Evolutionary conservation across 169 alveolate species (phyloP).

Genomic region (Babesia ovis): DNA sequence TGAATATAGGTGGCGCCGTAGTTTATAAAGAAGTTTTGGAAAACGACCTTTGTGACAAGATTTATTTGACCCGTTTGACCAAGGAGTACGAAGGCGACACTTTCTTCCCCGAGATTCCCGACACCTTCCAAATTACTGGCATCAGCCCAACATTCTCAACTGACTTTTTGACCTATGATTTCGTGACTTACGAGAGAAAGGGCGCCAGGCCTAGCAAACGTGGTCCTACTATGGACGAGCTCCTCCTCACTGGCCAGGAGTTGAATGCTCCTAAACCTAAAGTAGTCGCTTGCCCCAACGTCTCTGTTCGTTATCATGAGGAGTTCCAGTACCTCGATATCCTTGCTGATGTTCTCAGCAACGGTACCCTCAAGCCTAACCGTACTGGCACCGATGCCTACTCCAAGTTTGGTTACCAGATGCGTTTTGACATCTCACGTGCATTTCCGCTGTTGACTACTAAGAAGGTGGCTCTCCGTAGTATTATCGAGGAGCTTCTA

Average conservation of each 20-base stretch:
- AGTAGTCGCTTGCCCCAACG: conserved; percentile 69
- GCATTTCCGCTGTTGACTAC: conserved; percentile 96
- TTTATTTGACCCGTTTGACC: conserved; percentile 87
- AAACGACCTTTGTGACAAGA: conserved; percentile 63
- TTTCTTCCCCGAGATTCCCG: conserved; percentile 64
- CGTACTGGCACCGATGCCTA: conserved; percentile 90
- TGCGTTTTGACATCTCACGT: conserved; percentile 91
- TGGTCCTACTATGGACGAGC: conserved; percentile 29
- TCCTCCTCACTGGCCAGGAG: conserved; percentile 55
- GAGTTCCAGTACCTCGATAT: conserved; percentile 93
- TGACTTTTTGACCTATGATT: conserved; percentile 74
- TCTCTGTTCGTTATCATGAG: conserved; percentile 80
- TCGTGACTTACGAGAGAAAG: conserved; percentile 59
- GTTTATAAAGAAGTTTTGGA: conserved; percentile 80
- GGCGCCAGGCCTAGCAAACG: not conserved
- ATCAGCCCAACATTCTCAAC: conserved; percentile 68
- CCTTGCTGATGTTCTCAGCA: conserved; percentile 86
- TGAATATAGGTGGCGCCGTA: conserved; percentile 86
- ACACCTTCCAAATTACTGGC: conserved; percentile 52
- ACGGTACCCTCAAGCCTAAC: conserved; percentile 88
- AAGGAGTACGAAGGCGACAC: conserved; percentile 66
- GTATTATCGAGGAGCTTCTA: conserved; percentile 92
- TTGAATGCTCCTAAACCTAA: conserved; percentile 16
- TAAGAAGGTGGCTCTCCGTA: conserved; percentile 91
- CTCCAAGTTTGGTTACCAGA: conserved; percentile 90